Evolutionary conservation across 163 green algal genomes (phyloP).

Genomic region (Chlorella variabilis): DNA sequence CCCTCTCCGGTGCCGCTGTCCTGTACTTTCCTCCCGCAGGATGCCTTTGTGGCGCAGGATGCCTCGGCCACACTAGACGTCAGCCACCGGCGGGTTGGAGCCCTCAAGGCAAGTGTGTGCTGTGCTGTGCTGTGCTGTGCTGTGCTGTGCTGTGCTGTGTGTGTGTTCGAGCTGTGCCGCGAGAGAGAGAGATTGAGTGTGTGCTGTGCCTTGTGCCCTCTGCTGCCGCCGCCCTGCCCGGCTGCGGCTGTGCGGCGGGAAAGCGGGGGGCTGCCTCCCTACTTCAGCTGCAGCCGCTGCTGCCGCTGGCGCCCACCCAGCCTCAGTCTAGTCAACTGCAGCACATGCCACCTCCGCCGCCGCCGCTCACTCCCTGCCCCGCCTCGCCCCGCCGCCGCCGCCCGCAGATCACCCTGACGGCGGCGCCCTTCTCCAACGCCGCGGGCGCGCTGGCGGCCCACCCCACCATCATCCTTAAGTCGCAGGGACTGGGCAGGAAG

Average conservation of each 20-base stretch:
- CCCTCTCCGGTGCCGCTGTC: background rate
- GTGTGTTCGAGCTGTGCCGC: background rate
- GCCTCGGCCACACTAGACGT: slow-evolving; percentile 19
- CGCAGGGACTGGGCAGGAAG: slow-evolving; percentile 29
- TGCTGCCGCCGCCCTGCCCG: too few species aligned
- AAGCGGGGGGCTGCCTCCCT: too few species aligned
- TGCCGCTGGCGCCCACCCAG: too few species aligned
- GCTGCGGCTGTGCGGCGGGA: too few species aligned
- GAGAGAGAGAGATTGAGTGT: background rate
- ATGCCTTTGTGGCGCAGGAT: slow-evolving; percentile 18
- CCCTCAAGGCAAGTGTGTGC: slow-evolving; percentile 29
- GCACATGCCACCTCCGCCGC: background rate
- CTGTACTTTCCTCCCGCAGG: background rate
- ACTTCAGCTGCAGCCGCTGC: background rate
- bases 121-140: too few species aligned
- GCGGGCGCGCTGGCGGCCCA: background rate
- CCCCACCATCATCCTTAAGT: slow-evolving; percentile 40
- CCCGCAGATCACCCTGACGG: slow-evolving; percentile 37
- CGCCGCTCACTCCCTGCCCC: too few species aligned
- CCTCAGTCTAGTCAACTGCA: too few species aligned
- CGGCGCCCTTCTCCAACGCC: slow-evolving; percentile 2
- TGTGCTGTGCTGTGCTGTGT: background rate
- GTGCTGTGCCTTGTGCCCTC: too few species aligned
- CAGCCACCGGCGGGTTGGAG: slow-evolving; percentile 37
- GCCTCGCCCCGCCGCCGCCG: too few species aligned